A percentile compares a stretch with the other conserved stretches of the same genome.
phyloP scores from a whole-genome alignment of 1,139 yeast genomes.

The Kodamaea alishanica region DNA sequence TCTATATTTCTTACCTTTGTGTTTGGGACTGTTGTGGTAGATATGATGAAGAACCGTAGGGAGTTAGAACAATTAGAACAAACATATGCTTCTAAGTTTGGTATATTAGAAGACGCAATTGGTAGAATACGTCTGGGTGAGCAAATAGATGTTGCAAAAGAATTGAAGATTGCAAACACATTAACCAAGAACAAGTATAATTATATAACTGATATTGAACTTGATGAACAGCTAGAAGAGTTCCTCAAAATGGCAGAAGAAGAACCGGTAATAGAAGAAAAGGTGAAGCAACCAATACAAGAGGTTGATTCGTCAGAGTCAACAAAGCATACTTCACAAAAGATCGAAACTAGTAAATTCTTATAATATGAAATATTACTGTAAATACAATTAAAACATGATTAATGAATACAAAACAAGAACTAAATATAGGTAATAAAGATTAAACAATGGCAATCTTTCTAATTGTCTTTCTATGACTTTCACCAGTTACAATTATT shows the following conservation, averaged over 20 bases:
- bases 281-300: neutral
- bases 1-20: conserved; percentile 36
- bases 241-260: conserved; percentile 33
- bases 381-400: neutral
- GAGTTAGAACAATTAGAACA: conserved; percentile 30
- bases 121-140: conserved; percentile 29
- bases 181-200: conserved; percentile 31
- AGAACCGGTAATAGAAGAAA: conserved; percentile 5
- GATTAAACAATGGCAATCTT: conserved; percentile 31
- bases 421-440: neutral
- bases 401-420: conserved; percentile 2
- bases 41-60: conserved; percentile 33
- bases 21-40: conserved; percentile 41
- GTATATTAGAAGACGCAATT: conserved; percentile 30
- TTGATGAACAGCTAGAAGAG: conserved; percentile 39
- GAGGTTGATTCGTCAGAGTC: neutral
- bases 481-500: conserved; percentile 69
- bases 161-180: conserved; percentile 36
- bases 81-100: conserved; percentile 31
- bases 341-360: conserved; percentile 16
- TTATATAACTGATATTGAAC: conserved; percentile 34
- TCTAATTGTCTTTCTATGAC: conserved; percentile 64
- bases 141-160: conserved; percentile 35
- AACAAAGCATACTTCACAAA: neutral
- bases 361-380: conserved; percentile 7